Base-by-base conservation (phyloP, 306 rosid genomes). In the Quillaja saponaria region DNA sequence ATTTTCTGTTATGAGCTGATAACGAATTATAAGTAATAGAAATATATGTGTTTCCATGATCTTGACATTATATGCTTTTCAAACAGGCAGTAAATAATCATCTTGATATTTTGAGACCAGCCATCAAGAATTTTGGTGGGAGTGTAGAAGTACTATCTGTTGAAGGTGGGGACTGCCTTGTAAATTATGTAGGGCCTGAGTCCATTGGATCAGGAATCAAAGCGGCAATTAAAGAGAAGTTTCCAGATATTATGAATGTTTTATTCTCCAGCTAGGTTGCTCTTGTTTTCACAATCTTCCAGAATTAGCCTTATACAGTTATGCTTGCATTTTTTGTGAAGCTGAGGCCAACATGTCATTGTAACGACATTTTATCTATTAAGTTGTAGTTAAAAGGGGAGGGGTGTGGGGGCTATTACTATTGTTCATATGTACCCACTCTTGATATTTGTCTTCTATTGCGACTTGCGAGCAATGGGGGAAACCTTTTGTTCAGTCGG, bases 191-290 rank as follows among this genome's bases (percentile, higher is more conserved):
- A 59, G 99, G 97, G 9, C 95, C 95, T 10, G 90, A 85, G 13
- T 89, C 99, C 15, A 92, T 89, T 61, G 99, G 94, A 41, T 77
- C 97, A 19, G 95, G 99, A 57, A 70, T 89, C 65, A 87, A 78
- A 81, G 99, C 99, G 13, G 95, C 99, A 0, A 89, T 89, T 63
- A 89, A 89, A 56, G 99, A 92, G 82, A 89, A 70, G 79, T 89
- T 89, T 69, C 87, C 97, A 5, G 96, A 94, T 50, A 76, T 89
- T 38, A 77, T 76, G 67, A 83, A 85, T 74, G 96, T 89, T 49
- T 75, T 74, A 46, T 81, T 92, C 45, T 37, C 80, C 1, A 8
- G 67, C 41, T 85, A 82, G 82, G 59, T 10, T 66, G 21, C 19
- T 42, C 28, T 5, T 42, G 28, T 18, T 57, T 41, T 16, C 28